Conservation (phyloP, 441 rosid genomes). For the Eutrema salsugineum region DNA sequence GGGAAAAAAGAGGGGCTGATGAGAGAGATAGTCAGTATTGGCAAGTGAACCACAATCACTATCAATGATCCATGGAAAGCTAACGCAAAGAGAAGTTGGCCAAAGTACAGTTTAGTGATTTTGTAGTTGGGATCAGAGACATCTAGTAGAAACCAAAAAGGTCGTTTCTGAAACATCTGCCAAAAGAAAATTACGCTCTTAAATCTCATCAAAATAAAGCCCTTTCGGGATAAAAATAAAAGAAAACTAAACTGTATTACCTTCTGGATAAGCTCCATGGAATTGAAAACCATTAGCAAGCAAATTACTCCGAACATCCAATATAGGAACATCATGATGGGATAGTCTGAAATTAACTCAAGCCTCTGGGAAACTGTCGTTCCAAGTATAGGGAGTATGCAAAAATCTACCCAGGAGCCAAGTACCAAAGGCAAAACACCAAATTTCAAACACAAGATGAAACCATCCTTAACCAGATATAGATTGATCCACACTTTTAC, state of each 20-base stretch:
- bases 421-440: background rate
- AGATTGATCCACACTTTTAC: background rate
- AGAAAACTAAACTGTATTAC: background rate
- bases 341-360: background rate
- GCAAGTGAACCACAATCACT: conserved; percentile 6
- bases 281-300: background rate
- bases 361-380: background rate
- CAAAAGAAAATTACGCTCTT: background rate
- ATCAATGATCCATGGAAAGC: conserved; percentile 1
- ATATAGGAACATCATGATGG: background rate
- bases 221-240: background rate
- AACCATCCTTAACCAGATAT: background rate
- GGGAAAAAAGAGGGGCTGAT: conserved; percentile 11
- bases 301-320: background rate
- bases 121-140: conserved; percentile 2
- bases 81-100: background rate
- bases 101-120: background rate
- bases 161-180: conserved; percentile 5
- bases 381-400: background rate
- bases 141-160: conserved; percentile 10
- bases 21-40: conserved; percentile 4
- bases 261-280: conserved; percentile 12
- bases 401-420: conserved; percentile 12
- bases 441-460: background rate
- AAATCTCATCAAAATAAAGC: background rate